A percentile compares a stretch with the other conserved stretches of the same genome.
These are phyloP conservation scores for Geotrichum histeridarum DNA, from an alignment of 1,139 yeast genomes.

Conservation along the genomic window DNA sequence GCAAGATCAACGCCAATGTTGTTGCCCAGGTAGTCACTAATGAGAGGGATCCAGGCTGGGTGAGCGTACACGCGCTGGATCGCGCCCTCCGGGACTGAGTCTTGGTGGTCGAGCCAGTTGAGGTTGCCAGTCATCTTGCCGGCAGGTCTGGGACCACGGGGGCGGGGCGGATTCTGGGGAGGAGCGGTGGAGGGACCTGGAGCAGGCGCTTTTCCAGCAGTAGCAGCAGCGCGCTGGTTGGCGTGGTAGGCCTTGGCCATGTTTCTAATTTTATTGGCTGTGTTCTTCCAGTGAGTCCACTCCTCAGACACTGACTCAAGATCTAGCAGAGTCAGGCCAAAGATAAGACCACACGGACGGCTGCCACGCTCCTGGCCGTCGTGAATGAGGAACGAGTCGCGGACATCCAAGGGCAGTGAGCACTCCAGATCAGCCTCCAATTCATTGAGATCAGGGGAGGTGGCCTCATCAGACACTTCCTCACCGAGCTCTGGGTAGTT, in stretches of 20 bases:
- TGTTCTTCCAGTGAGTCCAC: slow-evolving; percentile 67
- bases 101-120: slow-evolving; percentile 46
- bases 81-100: slow-evolving; percentile 67
- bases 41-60: slow-evolving; percentile 83
- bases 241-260: slow-evolving; percentile 23
- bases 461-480: slow-evolving; percentile 63
- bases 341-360: slow-evolving; percentile 65
- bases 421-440: slow-evolving; percentile 67
- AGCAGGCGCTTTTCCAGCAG: slow-evolving; percentile 11
- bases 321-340: slow-evolving; percentile 67
- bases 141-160: slow-evolving; percentile 9
- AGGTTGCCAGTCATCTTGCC: slow-evolving; percentile 17
- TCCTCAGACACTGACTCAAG: slow-evolving; percentile 68
- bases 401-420: slow-evolving; percentile 64
- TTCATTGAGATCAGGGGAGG: slow-evolving; percentile 70
- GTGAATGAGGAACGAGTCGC: slow-evolving; percentile 68
- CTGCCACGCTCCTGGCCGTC: slow-evolving; percentile 82
- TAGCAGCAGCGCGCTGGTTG: slow-evolving; percentile 21
- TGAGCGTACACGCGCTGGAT: slow-evolving; percentile 75
- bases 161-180: slow-evolving; percentile 11
- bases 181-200: slow-evolving; percentile 20
- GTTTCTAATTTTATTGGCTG: slow-evolving; percentile 42
- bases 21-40: slow-evolving; percentile 85
- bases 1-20: slow-evolving; percentile 84
- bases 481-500: slow-evolving; percentile 78